phyloP scores from a whole-genome alignment of 2,329 filamentous ascomycete species.

The Mycogone perniciosa region DNA sequence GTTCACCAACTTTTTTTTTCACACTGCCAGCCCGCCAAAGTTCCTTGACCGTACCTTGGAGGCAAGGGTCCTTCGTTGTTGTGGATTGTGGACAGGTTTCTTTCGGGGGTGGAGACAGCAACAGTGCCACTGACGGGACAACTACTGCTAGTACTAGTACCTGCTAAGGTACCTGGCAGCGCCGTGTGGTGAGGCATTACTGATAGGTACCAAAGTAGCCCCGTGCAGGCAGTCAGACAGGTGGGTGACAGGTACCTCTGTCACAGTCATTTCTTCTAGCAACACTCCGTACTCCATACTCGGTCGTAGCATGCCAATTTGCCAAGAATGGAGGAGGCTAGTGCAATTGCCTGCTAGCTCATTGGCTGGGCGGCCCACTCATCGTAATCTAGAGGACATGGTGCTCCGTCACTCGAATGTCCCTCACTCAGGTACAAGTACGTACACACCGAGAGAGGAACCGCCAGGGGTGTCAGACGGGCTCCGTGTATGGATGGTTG shows the following conservation, averaged over 20 bases:
- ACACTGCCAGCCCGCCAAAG: neutral
- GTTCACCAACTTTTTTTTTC: constrained; percentile 1
- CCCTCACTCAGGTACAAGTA: constrained; percentile 8
- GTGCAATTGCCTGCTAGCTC: neutral
- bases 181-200: neutral
- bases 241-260: constrained; percentile 5
- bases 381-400: neutral
- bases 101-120: constrained; percentile 5
- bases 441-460: neutral
- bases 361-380: constrained; percentile 4
- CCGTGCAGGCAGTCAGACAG: neutral
- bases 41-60: neutral
- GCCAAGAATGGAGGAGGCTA: constrained; percentile 3
- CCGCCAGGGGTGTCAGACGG: neutral
- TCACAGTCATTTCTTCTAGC: neutral
- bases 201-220: constrained; percentile 1
- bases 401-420: neutral
- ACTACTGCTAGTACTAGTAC: neutral
- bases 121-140: constrained; percentile 14
- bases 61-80: neutral
- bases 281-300: no score
- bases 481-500: constrained; percentile 3
- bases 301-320: neutral
- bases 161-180: constrained; percentile 9
- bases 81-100: neutral